A percentile compares a stretch with the other conserved stretches of the same genome.
These are phyloP conservation scores for Lithospermum erythrorhizon DNA, from an alignment of 257 asterid genomes.

Conservation along the genomic window DNA sequence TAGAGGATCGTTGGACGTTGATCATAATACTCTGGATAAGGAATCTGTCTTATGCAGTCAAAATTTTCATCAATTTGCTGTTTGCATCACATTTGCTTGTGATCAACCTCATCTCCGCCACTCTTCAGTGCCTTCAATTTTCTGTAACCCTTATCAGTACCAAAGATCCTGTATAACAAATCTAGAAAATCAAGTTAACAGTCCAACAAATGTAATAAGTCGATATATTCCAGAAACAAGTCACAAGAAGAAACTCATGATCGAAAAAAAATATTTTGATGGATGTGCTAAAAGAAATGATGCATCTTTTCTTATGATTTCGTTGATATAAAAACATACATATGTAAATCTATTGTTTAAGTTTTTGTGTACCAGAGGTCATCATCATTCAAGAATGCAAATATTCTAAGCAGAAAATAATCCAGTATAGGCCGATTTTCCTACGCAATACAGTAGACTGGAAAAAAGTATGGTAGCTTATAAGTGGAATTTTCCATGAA, in stretches of 20 bases:
- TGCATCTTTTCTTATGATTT: no score
- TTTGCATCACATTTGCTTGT: constrained; percentile 31
- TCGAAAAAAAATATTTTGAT: no score
- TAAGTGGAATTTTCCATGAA: not conserved
- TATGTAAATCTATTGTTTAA: no score
- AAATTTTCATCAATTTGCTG: constrained; percentile 3
- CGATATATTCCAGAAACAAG: not conserved
- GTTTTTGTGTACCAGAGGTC: no score
- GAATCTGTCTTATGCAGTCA: constrained; percentile 12
- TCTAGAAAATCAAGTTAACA: not conserved
- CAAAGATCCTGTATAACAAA: constrained; percentile 53
- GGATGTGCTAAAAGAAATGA: no score
- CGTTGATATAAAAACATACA: no score
- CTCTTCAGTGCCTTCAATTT: constrained; percentile 69
- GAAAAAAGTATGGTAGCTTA: not conserved
- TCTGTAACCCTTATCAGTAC: constrained; percentile 83
- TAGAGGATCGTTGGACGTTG: constrained; percentile 9
- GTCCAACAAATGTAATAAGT: not conserved
- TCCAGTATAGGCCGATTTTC: not conserved
- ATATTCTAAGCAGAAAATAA: no score
- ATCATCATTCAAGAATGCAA: no score
- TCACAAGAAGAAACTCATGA: not conserved
- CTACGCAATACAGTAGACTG: not conserved
- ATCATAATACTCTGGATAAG: constrained; percentile 15
- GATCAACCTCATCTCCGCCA: constrained; percentile 26